These are phyloP conservation scores for Claviceps sp. DNA, from an alignment of 2,329 filamentous ascomycete genomes.

Conservation along the genomic window DNA sequence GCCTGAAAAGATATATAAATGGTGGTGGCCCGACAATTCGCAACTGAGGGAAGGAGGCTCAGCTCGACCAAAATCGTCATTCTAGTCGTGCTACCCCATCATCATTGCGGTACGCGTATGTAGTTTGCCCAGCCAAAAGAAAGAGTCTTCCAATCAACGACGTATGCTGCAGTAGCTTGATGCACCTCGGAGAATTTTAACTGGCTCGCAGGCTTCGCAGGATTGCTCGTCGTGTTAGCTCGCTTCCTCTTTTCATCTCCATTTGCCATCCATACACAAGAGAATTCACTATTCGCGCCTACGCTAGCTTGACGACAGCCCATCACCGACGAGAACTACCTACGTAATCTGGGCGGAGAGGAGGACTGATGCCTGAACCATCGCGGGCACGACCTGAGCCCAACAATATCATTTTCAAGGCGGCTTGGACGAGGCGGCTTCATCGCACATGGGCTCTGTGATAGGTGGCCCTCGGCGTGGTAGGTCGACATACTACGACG, in stretches of 20 bases:
- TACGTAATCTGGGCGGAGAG: background rate
- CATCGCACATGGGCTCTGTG: conserved; percentile 17
- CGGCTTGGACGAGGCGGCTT: conserved; percentile 16
- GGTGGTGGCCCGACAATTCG: conserved; percentile 3
- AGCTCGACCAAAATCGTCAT: background rate
- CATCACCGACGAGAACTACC: conserved; percentile 6
- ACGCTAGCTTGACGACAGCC: background rate
- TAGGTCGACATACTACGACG: conserved; percentile 14
- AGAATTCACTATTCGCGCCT: background rate
- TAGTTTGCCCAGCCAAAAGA: background rate
- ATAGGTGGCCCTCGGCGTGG: conserved; percentile 14
- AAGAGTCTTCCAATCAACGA: conserved; percentile 8
- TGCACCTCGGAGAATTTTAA: conserved; percentile 13
- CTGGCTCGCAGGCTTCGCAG: conserved; percentile 9
- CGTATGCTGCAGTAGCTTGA: conserved; percentile 9
- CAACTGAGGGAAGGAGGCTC: background rate
- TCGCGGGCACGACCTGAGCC: conserved; percentile 10
- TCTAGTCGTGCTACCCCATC: background rate
- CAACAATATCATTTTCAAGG: conserved; percentile 11
- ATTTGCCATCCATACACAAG: background rate
- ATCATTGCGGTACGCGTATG: background rate
- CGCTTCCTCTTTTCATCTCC: background rate
- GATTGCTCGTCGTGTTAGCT: conserved; percentile 5
- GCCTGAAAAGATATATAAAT: conserved; percentile 1
- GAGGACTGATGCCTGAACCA: background rate